Percentiles rank a stretch among this genome's conserved stretches.
phyloP scores from a whole-genome alignment of 441 rosid species.

The Erysimum pusillum region DNA sequence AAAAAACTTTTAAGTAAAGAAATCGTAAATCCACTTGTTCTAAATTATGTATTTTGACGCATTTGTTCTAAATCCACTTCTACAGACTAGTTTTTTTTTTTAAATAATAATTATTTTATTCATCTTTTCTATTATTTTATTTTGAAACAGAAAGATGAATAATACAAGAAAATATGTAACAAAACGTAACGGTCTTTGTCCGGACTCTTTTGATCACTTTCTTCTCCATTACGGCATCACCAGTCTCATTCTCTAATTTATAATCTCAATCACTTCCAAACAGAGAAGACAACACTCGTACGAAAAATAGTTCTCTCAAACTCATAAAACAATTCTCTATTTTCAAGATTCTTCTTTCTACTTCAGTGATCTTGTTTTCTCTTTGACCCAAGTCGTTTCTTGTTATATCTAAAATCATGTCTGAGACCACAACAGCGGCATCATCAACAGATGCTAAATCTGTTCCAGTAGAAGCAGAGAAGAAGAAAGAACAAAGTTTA shows the following conservation, averaged over 20 bases:
- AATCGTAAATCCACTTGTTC: no score
- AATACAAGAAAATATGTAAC: no score
- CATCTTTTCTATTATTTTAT: no score
- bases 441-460: conserved; percentile 62
- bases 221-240: conserved; percentile 32
- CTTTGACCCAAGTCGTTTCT: conserved; percentile 29
- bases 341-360: conserved; percentile 38
- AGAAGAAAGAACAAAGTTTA: conserved; percentile 92
- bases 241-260: conserved; percentile 41
- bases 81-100: no score
- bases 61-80: no score
- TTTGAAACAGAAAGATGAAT: no score
- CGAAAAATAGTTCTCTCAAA: conserved; percentile 45
- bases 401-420: conserved; percentile 53
- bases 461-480: conserved; percentile 79
- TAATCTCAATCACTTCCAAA: conserved; percentile 26
- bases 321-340: conserved; percentile 50
- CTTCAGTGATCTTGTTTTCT: conserved; percentile 28
- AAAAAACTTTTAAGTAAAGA: no score
- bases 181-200: no score
- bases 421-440: conserved; percentile 58
- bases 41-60: no score
- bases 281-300: conserved; percentile 25
- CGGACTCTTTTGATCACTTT: no score
- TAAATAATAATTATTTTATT: no score